Base-by-base conservation (phyloP, 352 stramenopile species). In the Peronospora tabacina region DNA sequence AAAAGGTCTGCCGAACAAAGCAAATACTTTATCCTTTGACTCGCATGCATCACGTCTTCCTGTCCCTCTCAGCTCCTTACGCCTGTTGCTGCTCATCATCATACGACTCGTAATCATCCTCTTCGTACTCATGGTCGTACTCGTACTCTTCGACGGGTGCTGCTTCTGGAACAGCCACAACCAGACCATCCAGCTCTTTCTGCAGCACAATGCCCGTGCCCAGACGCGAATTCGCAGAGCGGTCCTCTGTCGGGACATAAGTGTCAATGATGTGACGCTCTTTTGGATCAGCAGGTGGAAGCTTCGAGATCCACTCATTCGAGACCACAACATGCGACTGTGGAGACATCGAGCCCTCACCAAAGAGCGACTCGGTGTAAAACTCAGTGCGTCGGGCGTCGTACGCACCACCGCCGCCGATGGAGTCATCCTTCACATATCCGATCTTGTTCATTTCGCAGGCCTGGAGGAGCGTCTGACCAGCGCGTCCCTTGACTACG, bases 351-450 rank as follows among this genome's bases (percentile, higher is more conserved):
- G 79, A 67, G 46, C 83, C 83, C 66, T 94, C 84, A 44, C 84
- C 84, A 44, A 94, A 94, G 54, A 94, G 81, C 52, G 63, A 87
- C 68, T 94, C 84, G 8, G 82, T 92, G 72, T 91, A 94, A 52
- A 80, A 91, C 49, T 87, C 74, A 41, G 66, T 42, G 47, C 81
- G 84, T 42, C 66, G 53, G 43, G 73, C 77, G 62, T 78, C 72
- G 69, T 82, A 73, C 35, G 51, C 17, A 55, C 80, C 84, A 38
- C 84, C 84, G 50, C 82, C 84, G 57, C 82, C 82, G 49, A 80
- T 75, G 38, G 84, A 89, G 67, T 94, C 84, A 70, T 93, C 82
- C 63, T 93, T 89, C 64, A 94, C 49, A 47, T 88, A 67, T 36
- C 46, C 35, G 37, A 91, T 62, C 43, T 70, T 64, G 63, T 80